phyloP scores from a whole-genome alignment of 305 asterid species.

The Fraxinus greggii region DNA sequence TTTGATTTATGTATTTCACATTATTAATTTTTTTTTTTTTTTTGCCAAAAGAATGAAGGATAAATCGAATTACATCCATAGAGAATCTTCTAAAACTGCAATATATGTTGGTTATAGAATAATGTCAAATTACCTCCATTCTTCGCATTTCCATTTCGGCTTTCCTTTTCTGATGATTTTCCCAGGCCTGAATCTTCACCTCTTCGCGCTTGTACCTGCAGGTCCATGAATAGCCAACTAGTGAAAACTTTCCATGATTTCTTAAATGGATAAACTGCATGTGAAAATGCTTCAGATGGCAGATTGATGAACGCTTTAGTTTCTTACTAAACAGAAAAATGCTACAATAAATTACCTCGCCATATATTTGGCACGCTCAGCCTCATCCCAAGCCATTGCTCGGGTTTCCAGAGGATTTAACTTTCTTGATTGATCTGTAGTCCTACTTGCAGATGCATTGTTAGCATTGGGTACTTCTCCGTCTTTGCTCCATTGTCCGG shows the following conservation, averaged over 20 bases:
- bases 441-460: conserved; percentile 19
- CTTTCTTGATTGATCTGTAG: conserved; percentile 37
- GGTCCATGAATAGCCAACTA: neutral
- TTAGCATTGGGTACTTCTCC: conserved; percentile 35
- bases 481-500: conserved; percentile 31
- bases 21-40: neutral
- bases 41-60: neutral
- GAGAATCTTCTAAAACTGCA: neutral
- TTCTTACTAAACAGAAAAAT: neutral
- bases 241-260: neutral
- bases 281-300: neutral
- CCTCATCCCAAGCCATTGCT: conserved; percentile 95
- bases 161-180: conserved; percentile 71
- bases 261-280: neutral
- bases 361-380: conserved; percentile 83
- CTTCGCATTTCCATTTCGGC: conserved; percentile 80
- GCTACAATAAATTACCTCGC: conserved; percentile 55
- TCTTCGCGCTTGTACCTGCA: conserved; percentile 80
- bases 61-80: neutral
- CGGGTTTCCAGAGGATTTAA: conserved; percentile 64
- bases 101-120: neutral
- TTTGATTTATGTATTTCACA: neutral
- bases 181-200: conserved; percentile 92
- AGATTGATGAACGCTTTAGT: neutral
- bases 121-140: conserved; percentile 57